phyloP scores from a whole-genome alignment of 2,329 filamentous ascomycete genomes.

The Hypoxylon rubiginosum region DNA sequence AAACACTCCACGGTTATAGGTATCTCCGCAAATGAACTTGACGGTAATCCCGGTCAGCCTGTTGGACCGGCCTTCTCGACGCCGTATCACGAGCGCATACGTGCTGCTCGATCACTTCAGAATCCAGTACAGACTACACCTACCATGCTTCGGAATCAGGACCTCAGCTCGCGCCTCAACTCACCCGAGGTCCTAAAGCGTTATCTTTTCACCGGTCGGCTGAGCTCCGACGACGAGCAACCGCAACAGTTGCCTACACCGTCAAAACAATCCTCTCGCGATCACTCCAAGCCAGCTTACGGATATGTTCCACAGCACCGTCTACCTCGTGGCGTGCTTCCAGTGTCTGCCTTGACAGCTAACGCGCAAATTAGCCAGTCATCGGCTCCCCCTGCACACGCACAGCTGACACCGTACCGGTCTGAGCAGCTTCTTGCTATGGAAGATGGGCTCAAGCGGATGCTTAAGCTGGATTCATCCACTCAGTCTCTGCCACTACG shows the following conservation, averaged over 20 bases:
- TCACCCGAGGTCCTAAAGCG: constrained; percentile 68
- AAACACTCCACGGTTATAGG: constrained; percentile 63
- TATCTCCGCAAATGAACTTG: constrained; percentile 78
- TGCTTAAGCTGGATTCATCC: constrained; percentile 59
- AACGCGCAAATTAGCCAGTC: constrained; percentile 37
- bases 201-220: constrained; percentile 64
- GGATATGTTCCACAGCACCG: constrained; percentile 26
- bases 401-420: constrained; percentile 37
- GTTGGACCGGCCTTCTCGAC: constrained; percentile 78
- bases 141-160: constrained; percentile 27
- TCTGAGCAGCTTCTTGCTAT: constrained; percentile 61
- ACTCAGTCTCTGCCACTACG: constrained; percentile 28
- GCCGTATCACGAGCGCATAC: constrained; percentile 72
- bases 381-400: constrained; percentile 28
- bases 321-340: constrained; percentile 47
- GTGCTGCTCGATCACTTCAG: constrained; percentile 61
- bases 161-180: constrained; percentile 53
- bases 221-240: constrained; percentile 29
- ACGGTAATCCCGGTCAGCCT: constrained; percentile 67
- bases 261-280: constrained; percentile 7
- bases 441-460: constrained; percentile 67
- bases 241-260: constrained; percentile 26
- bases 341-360: constrained; percentile 44
- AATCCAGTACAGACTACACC: constrained; percentile 43
- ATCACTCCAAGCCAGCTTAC: constrained; percentile 12